Base-by-base conservation (phyloP, 257 asterid genomes). In the Mitragyna speciosa region DNA sequence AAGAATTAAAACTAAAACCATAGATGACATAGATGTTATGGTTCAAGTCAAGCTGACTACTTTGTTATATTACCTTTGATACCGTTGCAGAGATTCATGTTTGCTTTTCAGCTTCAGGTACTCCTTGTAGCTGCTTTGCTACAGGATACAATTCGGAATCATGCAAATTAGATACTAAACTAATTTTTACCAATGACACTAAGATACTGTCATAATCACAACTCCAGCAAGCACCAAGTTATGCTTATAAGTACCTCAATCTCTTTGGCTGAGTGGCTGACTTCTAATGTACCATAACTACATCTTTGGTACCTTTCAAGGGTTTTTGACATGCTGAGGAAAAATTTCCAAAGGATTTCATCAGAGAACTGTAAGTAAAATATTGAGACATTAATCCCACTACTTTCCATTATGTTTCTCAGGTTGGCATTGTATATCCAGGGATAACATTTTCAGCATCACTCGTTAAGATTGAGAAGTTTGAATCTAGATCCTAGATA, bases 251-350 rank as follows among this genome's bases (percentile, higher is more conserved):
- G n/a, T 78, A 94, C 97, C 97, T 93, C 97, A 73, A 89, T 75
- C 48, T 93, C 97, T 82, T 87, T 93, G 72, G 87, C 84, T 54
- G 94, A 82, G 45, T 88, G 86, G 82, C 81, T 88, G 82, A 92
- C 92, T 88, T 94, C 97, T 64, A 89, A 63, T 12, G 96, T 86
- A 28, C 98, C 95, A 75, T 91, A 93, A 78, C 97, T 94, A 89
- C 97, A 90, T 73, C 92, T 94, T 80, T 94, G 97, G 77, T 94
- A 94, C 96, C 95, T 91, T 69, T 94, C 97, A 75, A 94, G 97
- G 49, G 97, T 94, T 86, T 93, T 93, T 83, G 89, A 86, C 98
- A 94, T 94, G 82, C 98, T 94, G 88, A 9, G 74, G 78, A 54
- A 19, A n/a, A 48, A 1, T 20, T 52, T 41, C 31, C 28, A 45